phyloP scores from a whole-genome alignment of 2,329 filamentous ascomycete species.

The Sporothrix dimorphospora region DNA sequence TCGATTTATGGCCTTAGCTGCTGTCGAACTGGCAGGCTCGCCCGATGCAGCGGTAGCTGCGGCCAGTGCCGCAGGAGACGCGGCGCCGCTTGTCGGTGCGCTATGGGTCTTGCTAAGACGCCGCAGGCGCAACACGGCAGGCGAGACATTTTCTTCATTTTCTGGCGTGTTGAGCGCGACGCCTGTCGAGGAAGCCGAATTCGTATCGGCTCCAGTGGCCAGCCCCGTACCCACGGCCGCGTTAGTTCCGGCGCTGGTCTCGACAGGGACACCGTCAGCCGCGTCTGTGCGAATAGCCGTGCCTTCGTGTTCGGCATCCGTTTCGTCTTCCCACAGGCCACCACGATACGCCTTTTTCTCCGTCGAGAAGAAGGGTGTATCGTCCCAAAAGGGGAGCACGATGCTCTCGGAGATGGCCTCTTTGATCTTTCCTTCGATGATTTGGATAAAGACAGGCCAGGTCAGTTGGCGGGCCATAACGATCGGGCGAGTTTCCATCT shows the following conservation, averaged over 20 bases:
- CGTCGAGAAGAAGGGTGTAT: slow-evolving; percentile 87
- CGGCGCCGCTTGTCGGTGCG: slow-evolving; percentile 43
- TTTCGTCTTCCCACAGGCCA: slow-evolving; percentile 72
- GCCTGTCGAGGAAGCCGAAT: neutral
- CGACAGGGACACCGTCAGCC: slow-evolving; percentile 52
- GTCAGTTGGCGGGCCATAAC: slow-evolving; percentile 95
- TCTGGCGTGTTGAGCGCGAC: slow-evolving; percentile 45
- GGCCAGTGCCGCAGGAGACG: slow-evolving; percentile 50
- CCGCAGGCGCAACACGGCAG: slow-evolving; percentile 44
- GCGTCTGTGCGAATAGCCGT: slow-evolving; percentile 39
- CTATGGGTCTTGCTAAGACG: slow-evolving; percentile 61
- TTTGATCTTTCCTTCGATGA: slow-evolving; percentile 93
- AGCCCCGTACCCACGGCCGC: neutral
- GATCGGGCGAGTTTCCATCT: slow-evolving; percentile 92
- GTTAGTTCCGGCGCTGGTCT: slow-evolving; percentile 32
- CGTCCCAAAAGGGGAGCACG: slow-evolving; percentile 94
- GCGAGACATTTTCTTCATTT: slow-evolving; percentile 41
- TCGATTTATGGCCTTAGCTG: slow-evolving; percentile 38
- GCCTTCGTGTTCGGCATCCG: slow-evolving; percentile 42
- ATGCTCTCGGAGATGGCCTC: slow-evolving; percentile 91
- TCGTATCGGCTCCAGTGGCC: neutral
- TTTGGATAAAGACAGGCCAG: slow-evolving; percentile 85
- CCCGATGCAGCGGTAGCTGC: slow-evolving; percentile 35
- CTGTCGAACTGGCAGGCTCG: neutral
- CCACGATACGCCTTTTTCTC: slow-evolving; percentile 77